phyloP scores from a whole-genome alignment of 2,329 filamentous ascomycete genomes.

The Beauveria sp. region DNA sequence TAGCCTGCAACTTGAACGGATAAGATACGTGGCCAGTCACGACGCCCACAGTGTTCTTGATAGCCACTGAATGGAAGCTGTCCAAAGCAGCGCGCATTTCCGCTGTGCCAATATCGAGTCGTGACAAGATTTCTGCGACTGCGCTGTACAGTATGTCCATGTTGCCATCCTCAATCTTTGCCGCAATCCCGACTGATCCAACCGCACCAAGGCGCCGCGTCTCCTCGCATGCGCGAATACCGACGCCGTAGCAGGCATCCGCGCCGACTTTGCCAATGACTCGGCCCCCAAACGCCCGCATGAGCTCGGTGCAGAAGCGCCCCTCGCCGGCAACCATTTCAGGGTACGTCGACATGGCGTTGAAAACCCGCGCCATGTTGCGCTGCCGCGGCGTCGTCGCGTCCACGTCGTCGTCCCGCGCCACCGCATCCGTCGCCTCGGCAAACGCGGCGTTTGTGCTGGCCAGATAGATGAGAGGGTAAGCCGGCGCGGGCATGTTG shows the following conservation, averaged over 20 bases:
- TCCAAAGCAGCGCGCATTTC: slow-evolving; percentile 23
- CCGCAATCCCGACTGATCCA: slow-evolving; percentile 33
- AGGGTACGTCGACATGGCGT: slow-evolving; percentile 33
- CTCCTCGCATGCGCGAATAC: slow-evolving; percentile 28
- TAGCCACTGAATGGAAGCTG: slow-evolving; percentile 24
- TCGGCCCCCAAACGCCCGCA: slow-evolving; percentile 28
- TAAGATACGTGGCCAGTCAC: slow-evolving; percentile 23
- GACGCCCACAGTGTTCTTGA: slow-evolving; percentile 31
- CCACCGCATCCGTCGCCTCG: slow-evolving; percentile 19
- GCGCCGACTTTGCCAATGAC: slow-evolving; percentile 41
- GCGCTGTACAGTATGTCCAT: slow-evolving; percentile 35
- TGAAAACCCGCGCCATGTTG: slow-evolving; percentile 28
- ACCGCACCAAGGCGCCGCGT: slow-evolving; percentile 28
- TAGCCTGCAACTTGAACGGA: neutral
- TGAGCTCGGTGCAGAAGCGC: slow-evolving; percentile 39
- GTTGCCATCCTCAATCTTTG: slow-evolving; percentile 43
- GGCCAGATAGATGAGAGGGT: slow-evolving; percentile 28
- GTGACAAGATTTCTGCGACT: slow-evolving; percentile 35
- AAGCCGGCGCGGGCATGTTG: slow-evolving; percentile 38
- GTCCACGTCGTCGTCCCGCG: neutral
- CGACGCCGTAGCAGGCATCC: slow-evolving; percentile 40
- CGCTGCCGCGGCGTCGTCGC: neutral
- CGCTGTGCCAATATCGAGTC: slow-evolving; percentile 28
- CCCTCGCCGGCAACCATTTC: slow-evolving; percentile 37
- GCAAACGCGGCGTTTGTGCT: slow-evolving; percentile 30